A percentile compares a stretch with the other conserved stretches of the same genome.
Evolutionary conservation across 257 asterid genomes (phyloP).

Genomic region (Haberlea rhodopensis): DNA sequence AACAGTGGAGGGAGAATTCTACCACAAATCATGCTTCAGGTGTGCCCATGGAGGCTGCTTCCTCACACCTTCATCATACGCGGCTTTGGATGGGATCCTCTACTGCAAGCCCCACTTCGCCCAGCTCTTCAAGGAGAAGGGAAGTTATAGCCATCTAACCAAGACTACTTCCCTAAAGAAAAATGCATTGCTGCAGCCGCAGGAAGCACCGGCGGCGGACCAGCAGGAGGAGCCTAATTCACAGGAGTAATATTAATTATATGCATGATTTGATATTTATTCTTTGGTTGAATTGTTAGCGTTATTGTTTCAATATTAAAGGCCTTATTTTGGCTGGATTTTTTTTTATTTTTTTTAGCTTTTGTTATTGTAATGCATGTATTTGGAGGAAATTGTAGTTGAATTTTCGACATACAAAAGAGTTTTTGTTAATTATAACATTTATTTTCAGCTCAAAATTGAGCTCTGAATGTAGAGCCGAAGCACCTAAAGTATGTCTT

Average conservation of each 20-base stretch:
- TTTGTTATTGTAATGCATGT: neutral
- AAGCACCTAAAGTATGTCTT: neutral
- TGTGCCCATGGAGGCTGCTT: constrained; percentile 93
- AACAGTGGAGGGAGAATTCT: constrained; percentile 75
- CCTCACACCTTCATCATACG: constrained; percentile 69
- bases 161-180: constrained; percentile 53
- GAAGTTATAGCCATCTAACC: constrained; percentile 69
- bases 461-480: neutral
- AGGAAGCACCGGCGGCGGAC: constrained; percentile 3
- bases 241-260: neutral
- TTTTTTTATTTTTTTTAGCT: too few species aligned
- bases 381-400: neutral
- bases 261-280: neutral
- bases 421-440: too few species aligned
- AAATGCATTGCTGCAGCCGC: constrained; percentile 23
- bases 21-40: constrained; percentile 79
- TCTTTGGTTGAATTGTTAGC: neutral
- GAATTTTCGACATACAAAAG: too few species aligned
- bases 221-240: neutral
- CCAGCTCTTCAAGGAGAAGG: constrained; percentile 89
- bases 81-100: constrained; percentile 80
- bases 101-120: constrained; percentile 91
- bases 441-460: neutral
- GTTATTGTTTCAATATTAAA: too few species aligned
- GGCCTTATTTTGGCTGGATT: neutral